Evolutionary conservation across 1,284 basidiomycete species (phyloP), one percentile per base, ranked within the genome.

Genomic region (Leccinum pachyderme): DNA sequence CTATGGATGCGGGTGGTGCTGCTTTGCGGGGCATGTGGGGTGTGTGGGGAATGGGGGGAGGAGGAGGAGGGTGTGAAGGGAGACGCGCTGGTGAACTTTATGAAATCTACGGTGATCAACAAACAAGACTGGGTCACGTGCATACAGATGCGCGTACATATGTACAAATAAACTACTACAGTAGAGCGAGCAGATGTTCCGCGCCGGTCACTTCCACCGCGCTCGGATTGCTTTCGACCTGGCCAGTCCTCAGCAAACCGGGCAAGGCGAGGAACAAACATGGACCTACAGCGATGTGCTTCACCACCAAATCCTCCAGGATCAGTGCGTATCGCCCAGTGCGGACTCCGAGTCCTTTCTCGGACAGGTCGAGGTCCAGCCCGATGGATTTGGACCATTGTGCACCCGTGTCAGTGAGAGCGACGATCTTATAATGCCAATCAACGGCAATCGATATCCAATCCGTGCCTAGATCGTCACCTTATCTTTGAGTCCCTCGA

Each of bases 21-120:
- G 84, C 77, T 81, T 87, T 89, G 66, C 86, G 83, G 62, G 87
- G 85, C 87, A 89, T 89, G 55, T 50, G 27, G 51, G n/a, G n/a
- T n/a, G n/a, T 24, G 27, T 18, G 49, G 25, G n/a, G 35, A 35
- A n/a, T n/a, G 8, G 35, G 7, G 35, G 35, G 8, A n/a, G n/a
- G 18, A 24, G 39, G 32, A 32, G 39, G 22, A 22, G 12, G 46
- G 51, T 55, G 53, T 49, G 25, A 62, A 51, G 50, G 49, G 64
- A 59, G 65, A 68, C 67, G 67, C 67, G 67, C 69, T 52, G 56
- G 55, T 52, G 63, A 70, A 71, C 69, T 72, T 69, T 69, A 69
- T 69, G 68, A 63, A 29, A 24, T 27, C 41, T 51, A 62, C 47
- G n/a, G 57, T 47, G 63, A 63, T 69, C 67, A 69, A 69, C 67